phyloP scores from a whole-genome alignment of 2,329 filamentous ascomycete genomes.

The Fusarium algeriense region DNA sequence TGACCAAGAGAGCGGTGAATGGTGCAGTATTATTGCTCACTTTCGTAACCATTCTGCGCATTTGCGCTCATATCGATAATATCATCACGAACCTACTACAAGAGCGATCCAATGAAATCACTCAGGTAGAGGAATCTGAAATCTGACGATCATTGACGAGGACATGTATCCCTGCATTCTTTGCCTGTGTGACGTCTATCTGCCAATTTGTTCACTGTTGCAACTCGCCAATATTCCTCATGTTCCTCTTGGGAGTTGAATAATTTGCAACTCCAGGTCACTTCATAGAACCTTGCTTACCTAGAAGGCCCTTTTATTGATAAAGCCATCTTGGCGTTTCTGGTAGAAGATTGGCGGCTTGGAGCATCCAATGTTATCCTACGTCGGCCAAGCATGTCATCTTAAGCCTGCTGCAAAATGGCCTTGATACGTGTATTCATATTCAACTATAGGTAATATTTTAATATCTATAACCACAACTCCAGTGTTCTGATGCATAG shows the following conservation, averaged over 20 bases:
- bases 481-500: not conserved
- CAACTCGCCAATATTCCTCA: not conserved
- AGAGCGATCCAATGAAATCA: not conserved
- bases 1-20: slow-evolving; percentile 27
- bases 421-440: slow-evolving; percentile 3
- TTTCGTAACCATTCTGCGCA: slow-evolving; percentile 12
- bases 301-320: not conserved
- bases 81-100: not conserved
- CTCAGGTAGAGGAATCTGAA: slow-evolving; percentile 2
- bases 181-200: not conserved
- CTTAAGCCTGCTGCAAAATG: not conserved
- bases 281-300: not conserved
- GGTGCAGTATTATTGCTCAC: slow-evolving; percentile 8
- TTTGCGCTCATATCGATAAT: slow-evolving; percentile 13
- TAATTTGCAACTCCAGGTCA: not conserved
- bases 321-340: not conserved
- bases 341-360: not conserved
- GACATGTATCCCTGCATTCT: slow-evolving; percentile 1
- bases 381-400: not conserved
- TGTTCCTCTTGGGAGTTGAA: not conserved
- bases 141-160: slow-evolving; percentile 9
- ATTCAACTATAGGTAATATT: not conserved
- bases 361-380: not conserved
- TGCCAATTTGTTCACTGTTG: not conserved
- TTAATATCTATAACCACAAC: slow-evolving; percentile 5